These are phyloP conservation scores for Bromus sterilis DNA, from an alignment of 176 grass and related monocot species.

Conservation along the genomic window DNA sequence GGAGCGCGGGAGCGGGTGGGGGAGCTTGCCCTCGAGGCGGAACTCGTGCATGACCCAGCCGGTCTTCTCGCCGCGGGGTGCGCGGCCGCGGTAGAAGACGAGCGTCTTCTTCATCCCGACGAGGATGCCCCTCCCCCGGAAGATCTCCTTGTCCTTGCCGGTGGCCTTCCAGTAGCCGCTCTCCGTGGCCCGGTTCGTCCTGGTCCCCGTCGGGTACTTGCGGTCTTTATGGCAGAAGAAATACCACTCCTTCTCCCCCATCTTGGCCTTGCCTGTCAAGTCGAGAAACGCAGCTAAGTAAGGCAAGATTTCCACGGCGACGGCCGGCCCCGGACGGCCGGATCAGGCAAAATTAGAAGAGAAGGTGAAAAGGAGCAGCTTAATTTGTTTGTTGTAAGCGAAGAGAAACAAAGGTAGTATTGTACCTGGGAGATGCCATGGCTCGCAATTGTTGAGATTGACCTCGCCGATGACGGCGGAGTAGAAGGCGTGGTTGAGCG, in stretches of 20 bases:
- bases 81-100: constrained; percentile 94
- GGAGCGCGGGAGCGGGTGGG: constrained; percentile 44
- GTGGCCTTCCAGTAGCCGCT: constrained; percentile 98
- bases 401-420: too few species aligned
- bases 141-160: constrained; percentile 98
- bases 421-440: constrained; percentile 88
- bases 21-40: constrained; percentile 64
- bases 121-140: constrained; percentile 42
- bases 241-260: constrained; percentile 92
- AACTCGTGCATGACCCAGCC: constrained; percentile 98
- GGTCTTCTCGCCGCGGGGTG: constrained; percentile 74
- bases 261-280: constrained; percentile 59
- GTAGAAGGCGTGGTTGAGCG: constrained; percentile 37
- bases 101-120: constrained; percentile 99
- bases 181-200: constrained; percentile 90
- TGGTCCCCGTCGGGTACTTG: constrained; percentile 91
- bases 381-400: background rate
- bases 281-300: background rate
- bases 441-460: constrained; percentile 96
- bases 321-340: background rate
- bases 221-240: constrained; percentile 95
- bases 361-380: background rate
- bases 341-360: background rate
- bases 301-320: background rate
- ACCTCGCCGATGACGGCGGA: constrained; percentile 82